Conservation (phyloP, 78 protist genomes). For the Salpingoeca rosetta region DNA sequence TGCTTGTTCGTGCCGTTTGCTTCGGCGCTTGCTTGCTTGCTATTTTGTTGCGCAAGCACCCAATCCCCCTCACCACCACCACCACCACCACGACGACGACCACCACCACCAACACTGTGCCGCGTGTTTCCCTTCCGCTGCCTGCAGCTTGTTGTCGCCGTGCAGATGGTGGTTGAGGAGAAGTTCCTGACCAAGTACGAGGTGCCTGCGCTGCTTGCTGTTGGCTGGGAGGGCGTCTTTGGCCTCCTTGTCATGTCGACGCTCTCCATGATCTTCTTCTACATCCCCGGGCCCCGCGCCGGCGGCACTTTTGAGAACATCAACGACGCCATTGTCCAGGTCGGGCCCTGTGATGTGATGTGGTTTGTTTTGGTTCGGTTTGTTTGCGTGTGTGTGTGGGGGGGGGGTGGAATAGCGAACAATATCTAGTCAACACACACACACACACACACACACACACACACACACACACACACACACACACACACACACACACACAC, state of each 20-base stretch:
- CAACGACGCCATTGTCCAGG: neutral
- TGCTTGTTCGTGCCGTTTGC: neutral
- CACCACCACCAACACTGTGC: no score
- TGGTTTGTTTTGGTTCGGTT: no score
- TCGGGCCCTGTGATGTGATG: neutral
- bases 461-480: no score
- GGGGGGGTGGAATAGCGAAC: no score
- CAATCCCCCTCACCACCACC: no score
- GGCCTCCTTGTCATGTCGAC: neutral
- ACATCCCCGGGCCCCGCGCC: neutral
- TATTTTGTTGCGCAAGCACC: no score
- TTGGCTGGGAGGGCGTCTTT: slow-evolving; percentile 2
- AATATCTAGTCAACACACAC: no score
- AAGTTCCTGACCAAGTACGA: neutral
- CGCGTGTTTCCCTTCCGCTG: no score
- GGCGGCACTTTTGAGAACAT: neutral
- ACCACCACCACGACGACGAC: no score
- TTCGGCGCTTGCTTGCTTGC: neutral
- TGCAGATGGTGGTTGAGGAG: neutral
- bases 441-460: no score
- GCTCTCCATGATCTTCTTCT: neutral
- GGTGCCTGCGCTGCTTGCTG: neutral
- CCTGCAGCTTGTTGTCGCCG: neutral
- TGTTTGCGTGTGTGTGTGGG: no score
- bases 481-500: no score